Base-by-base conservation (phyloP, 2,329 filamentous ascomycete genomes). In the Metarhizium robertsii region DNA sequence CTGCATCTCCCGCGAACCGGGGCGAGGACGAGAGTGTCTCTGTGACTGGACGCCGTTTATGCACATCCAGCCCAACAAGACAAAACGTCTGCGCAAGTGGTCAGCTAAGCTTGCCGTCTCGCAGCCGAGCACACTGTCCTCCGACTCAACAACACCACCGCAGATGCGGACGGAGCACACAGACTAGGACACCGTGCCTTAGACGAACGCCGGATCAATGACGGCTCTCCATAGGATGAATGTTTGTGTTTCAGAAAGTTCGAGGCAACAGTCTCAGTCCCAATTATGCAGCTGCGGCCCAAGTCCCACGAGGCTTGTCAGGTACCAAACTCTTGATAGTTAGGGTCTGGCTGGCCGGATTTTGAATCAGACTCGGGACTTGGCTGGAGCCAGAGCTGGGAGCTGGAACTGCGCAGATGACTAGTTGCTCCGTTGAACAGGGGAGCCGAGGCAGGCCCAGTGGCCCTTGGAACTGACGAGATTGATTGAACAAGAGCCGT, bases 301-400 rank as follows among this genome's bases (percentile, higher is more conserved):
- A 55, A 55, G 50, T 55, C 36, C 36, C 50, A 55, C 43, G 43
- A 20, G 54, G 29, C 43, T 46, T 53, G 42, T 53, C 50, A 55
- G 54, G 49, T 52, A 52, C 49, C 42, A 50, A 50, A 25, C 20
- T 45, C 53, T 50, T 34, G 32, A 34, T 34, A 36, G n/a, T 29
- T 43, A 18, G 36, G 46, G 43, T 47, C 46, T 34, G 32, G 32
- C 32, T 34, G 7, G 32, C 32, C 10, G 7, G 10, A 34, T 7
- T 11, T 34, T 11, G 32, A 34, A 34, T 34, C 32, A 34, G 32
- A 34, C 32, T 34, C 32, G 32, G 13, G 32, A 34, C 32, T 34
- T 11, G 32, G 13, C 40, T 42, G 40, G 40, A 14, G 40, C 40
- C n/a, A 42, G 40, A 13, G 40, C 40, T 11, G 36, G 36, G 10